A percentile compares a stretch with the other conserved stretches of the same genome.
phyloP scores from a whole-genome alignment of 208 protist genomes.

The Wallacemonas sp. region DNA sequence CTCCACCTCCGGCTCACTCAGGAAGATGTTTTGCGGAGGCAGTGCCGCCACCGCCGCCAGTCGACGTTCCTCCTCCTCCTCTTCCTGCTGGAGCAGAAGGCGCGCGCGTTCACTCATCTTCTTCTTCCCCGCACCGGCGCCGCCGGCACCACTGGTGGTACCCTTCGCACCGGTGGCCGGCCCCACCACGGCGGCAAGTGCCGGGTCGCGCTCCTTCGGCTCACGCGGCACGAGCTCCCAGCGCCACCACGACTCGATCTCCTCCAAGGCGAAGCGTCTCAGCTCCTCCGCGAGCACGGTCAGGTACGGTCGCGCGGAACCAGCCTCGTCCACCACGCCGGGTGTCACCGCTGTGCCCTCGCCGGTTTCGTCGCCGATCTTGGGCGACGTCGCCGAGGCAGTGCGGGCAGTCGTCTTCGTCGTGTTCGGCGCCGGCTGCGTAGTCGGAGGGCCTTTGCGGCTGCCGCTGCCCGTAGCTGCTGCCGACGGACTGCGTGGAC shows the following conservation, averaged over 20 bases:
- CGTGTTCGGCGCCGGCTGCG: constrained; percentile 2
- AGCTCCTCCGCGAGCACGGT: constrained; percentile 20
- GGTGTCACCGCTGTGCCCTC: not conserved
- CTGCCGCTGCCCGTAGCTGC: not conserved
- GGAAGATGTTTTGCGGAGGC: constrained; percentile 68
- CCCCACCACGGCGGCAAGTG: not conserved
- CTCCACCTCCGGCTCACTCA: constrained; percentile 40
- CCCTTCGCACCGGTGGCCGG: constrained; percentile 1
- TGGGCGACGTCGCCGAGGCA: too few species aligned
- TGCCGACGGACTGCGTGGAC: not conserved
- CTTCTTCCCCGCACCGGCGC: constrained; percentile 21
- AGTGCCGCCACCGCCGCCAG: constrained; percentile 37
- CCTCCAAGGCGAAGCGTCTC: constrained; percentile 35
- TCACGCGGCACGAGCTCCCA: constrained; percentile 50
- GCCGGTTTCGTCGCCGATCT: not conserved
- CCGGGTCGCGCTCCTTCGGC: constrained; percentile 15
- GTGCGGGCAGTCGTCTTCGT: too few species aligned
- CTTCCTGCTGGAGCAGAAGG: constrained; percentile 43
- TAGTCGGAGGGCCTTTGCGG: not conserved
- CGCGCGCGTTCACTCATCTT: constrained; percentile 33
- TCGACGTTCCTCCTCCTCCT: constrained; percentile 61
- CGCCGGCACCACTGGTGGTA: not conserved
- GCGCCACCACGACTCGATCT: constrained; percentile 56
- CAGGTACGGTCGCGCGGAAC: not conserved
- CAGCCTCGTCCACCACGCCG: too few species aligned